Evolutionary conservation across 768 basidiomycete genomes (phyloP).

Genomic region (Ramaria rubella): DNA sequence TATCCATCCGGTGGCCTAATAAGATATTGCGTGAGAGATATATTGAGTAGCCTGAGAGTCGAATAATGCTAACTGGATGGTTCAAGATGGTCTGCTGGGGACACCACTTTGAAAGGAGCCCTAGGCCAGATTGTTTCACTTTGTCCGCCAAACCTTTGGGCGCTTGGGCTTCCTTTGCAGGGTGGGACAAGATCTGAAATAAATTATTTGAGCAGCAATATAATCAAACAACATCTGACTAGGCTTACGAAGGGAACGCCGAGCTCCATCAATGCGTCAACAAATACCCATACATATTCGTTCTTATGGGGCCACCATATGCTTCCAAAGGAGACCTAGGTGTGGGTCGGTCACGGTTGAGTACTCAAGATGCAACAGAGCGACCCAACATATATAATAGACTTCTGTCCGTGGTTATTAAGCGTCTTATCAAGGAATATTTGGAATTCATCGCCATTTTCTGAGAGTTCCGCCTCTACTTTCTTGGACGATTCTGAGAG

Average conservation of each 20-base stretch:
- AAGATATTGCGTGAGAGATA: not conserved
- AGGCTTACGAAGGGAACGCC: slow-evolving; percentile 17
- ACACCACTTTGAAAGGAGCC: slow-evolving; percentile 19
- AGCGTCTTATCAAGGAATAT: not conserved
- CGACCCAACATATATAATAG: slow-evolving; percentile 18
- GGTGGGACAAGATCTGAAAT: slow-evolving; percentile 18
- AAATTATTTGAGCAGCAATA: not conserved
- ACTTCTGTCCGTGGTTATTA: slow-evolving; percentile 15
- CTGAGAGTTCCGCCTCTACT: not conserved
- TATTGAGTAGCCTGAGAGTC: not conserved
- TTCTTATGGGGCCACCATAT: not conserved
- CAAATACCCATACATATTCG: not conserved
- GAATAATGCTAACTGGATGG: slow-evolving; percentile 17
- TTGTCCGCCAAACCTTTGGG: slow-evolving; percentile 16
- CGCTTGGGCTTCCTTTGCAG: slow-evolving; percentile 10
- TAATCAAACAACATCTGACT: not conserved
- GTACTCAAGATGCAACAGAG: not conserved
- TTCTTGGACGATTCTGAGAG: not conserved
- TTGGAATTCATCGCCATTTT: not conserved
- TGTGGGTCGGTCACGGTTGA: not conserved
- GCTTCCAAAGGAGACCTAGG: slow-evolving; percentile 1
- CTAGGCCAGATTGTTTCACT: slow-evolving; percentile 15
- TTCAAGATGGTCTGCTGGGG: slow-evolving; percentile 22
- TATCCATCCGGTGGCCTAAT: slow-evolving; percentile 22
- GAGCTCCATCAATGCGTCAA: slow-evolving; percentile 15